phyloP scores from a whole-genome alignment of 257 asterid species.

The Solanum pinnatisectum region DNA sequence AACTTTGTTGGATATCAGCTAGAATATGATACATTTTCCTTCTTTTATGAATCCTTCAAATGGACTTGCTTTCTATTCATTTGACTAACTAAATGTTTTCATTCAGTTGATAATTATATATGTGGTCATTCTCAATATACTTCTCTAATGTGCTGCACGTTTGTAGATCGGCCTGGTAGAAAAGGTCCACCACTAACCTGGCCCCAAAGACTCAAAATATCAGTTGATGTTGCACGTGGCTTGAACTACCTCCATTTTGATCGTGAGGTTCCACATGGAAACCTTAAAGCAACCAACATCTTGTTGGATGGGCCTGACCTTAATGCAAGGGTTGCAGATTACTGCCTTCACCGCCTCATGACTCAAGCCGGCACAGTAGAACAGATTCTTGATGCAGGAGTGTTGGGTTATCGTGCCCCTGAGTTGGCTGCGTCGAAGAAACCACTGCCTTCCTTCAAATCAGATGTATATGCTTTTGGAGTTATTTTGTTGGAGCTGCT shows the following conservation, averaged over 20 bases:
- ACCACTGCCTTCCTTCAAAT: constrained; percentile 86
- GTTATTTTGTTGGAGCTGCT: constrained; percentile 76
- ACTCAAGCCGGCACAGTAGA: constrained; percentile 87
- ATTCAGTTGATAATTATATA: neutral
- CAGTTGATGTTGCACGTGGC: constrained; percentile 97
- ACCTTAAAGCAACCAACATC: constrained; percentile 77
- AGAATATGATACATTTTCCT: neutral
- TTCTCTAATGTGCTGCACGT: neutral
- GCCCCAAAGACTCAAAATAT: constrained; percentile 87
- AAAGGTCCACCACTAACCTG: constrained; percentile 74
- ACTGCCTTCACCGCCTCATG: constrained; percentile 96
- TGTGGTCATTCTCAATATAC: neutral
- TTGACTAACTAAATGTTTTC: neutral
- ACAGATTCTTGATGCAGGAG: constrained; percentile 93
- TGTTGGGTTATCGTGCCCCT: constrained; percentile 91
- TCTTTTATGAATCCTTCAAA: neutral
- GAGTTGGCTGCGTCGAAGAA: constrained; percentile 77
- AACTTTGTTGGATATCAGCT: neutral
- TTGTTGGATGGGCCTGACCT: constrained; percentile 80
- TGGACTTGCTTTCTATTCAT: neutral
- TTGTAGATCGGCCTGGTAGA: constrained; percentile 86
- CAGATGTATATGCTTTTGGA: constrained; percentile 92
- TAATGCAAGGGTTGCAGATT: constrained; percentile 83
- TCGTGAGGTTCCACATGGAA: constrained; percentile 93
- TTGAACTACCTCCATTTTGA: constrained; percentile 98